A percentile compares a stretch with the other conserved stretches of the same genome.
These are phyloP conservation scores for Neoconidiobolus thromboides DNA, from an alignment of 371 early-diverging fungal species.

Conservation along the genomic window DNA sequence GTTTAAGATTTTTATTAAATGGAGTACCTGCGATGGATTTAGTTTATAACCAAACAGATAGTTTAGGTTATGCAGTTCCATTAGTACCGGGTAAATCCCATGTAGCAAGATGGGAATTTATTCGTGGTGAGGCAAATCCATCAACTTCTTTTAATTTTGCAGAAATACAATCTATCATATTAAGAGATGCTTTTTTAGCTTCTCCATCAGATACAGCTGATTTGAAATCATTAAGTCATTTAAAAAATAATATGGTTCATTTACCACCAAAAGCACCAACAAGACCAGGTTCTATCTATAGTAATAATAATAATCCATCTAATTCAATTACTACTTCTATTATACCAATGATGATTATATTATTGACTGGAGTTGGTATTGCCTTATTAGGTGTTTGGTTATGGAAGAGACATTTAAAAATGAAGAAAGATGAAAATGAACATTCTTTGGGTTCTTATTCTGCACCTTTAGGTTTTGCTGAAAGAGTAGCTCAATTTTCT, in stretches of 20 bases:
- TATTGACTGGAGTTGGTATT: background rate
- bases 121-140: background rate
- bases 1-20: background rate
- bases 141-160: background rate
- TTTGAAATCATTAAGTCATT: background rate
- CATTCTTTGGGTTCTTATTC: background rate
- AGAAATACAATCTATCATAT: background rate
- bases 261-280: background rate
- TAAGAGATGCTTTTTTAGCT: background rate
- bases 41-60: background rate
- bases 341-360: background rate
- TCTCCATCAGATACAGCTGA: background rate
- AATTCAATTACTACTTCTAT: background rate
- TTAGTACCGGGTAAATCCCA: background rate
- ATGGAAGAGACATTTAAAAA: background rate
- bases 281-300: background rate
- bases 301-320: no score
- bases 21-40: slow-evolving; percentile 3
- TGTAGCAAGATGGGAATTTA: background rate
- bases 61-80: background rate
- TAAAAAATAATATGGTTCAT: background rate
- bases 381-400: background rate
- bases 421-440: background rate
- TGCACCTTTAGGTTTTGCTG: background rate
- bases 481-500: background rate